Evolutionary conservation across 2,329 filamentous ascomycete genomes (phyloP), one percentile per base, ranked within the genome.

Genomic region (Phialophora tarda): DNA sequence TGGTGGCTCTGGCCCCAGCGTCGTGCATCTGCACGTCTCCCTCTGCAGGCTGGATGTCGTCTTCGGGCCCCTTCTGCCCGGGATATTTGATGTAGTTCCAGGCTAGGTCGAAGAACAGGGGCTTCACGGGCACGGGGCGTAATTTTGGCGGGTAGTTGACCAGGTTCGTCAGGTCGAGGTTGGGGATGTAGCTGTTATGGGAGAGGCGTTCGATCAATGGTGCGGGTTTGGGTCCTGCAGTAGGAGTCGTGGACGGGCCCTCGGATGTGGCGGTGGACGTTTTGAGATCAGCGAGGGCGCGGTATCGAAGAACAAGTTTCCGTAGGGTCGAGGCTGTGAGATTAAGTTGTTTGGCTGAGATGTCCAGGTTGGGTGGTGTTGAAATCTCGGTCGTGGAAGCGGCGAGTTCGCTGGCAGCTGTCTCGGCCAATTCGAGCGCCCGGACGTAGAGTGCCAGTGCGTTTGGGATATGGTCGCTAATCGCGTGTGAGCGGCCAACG

Each of bases 61-160:
- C 50, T 21, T 57, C 63, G 17, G 53, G 53, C 3, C 38, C 10
- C 32, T 65, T 72, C 67, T 87, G 87, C 38, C 88, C 88, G 0
- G 93, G 93, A 75, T 99, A 99, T 57, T 92, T 88, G 69, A 99
- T 93, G 77, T 97, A 98, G 77, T 98, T 98, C 91, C 92, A 99
- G 10, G 95, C 95, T 7, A 97, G 90, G 75, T 99, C 95, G 66
- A 98, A 87, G 83, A 98, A 98, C 38, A 98, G 84, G 30, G 95
- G 95, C 82, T 99, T 99, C 60, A 97, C 90, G 0, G 95, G 93
- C 47, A 98, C 88, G 1, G 90, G 85, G 68, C 91, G 88, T 71
- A 97, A 81, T 75, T 88, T 91, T 1, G 94, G 93, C 12, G 95
- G 95, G 77, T 93, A 97, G 4, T 88, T 86, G 55, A 98, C 93